phyloP scores from a whole-genome alignment of 2,329 filamentous ascomycete genomes.

The Paramyrothecium sp. region DNA sequence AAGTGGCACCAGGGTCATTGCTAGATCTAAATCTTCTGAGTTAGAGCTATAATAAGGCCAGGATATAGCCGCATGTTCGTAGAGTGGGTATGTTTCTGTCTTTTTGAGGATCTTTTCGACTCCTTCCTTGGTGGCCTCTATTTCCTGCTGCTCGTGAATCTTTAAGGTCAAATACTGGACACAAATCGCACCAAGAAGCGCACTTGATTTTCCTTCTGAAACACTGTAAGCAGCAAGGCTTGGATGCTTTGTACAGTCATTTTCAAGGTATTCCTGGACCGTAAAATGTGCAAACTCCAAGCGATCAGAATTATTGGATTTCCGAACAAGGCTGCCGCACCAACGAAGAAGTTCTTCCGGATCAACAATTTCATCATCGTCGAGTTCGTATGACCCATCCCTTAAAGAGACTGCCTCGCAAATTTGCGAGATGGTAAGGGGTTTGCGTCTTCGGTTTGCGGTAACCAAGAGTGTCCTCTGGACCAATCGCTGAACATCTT shows the following conservation, averaged over 20 bases:
- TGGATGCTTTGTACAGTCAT: neutral
- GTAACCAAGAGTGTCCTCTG: neutral
- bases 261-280: slow-evolving; percentile 11
- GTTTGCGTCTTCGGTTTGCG: too few species aligned
- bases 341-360: slow-evolving; percentile 1
- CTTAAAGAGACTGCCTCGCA: neutral
- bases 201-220: fast-evolving
- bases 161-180: slow-evolving; percentile 6
- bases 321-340: slow-evolving; percentile 11
- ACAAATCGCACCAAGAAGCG: slow-evolving; percentile 2
- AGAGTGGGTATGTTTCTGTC: neutral
- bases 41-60: slow-evolving; percentile 1
- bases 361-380: slow-evolving; percentile 1
- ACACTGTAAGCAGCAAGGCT: neutral
- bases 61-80: neutral
- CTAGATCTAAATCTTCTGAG: neutral
- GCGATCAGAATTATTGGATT: neutral
- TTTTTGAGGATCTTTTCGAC: neutral
- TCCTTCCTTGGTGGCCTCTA: neutral
- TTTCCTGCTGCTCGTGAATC: neutral
- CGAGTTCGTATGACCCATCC: neutral
- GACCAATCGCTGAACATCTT: slow-evolving; percentile 6
- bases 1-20: fast-evolving
- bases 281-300: slow-evolving; percentile 15
- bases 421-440: too few species aligned